phyloP scores from a whole-genome alignment of 169 alveolate genomes.

The Fabrea salina region DNA sequence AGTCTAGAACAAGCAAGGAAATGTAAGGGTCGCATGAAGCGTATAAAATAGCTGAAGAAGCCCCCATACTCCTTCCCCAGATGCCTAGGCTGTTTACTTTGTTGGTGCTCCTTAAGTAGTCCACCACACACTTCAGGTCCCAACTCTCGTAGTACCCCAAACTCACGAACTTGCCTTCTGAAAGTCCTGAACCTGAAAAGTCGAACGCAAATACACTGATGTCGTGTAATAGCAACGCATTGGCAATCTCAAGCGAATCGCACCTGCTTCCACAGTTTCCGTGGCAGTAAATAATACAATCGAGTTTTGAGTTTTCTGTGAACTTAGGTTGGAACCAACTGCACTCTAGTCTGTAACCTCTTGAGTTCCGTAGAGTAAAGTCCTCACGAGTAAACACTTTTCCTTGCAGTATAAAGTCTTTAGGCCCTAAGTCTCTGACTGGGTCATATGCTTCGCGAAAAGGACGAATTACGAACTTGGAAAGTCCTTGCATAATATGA shows the following conservation, averaged over 20 bases:
- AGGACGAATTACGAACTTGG: slow-evolving; percentile 17
- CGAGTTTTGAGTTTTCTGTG: not conserved
- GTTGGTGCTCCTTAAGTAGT: slow-evolving; percentile 43
- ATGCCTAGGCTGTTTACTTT: slow-evolving; percentile 60
- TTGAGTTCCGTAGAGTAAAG: not conserved
- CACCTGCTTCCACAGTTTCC: slow-evolving; percentile 33
- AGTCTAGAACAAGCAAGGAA: slow-evolving; percentile 1
- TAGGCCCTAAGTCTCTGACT: slow-evolving; percentile 23
- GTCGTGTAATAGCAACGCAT: not conserved
- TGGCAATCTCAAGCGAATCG: slow-evolving; percentile 16
- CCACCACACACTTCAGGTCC: slow-evolving; percentile 64
- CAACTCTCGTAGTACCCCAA: slow-evolving; percentile 78
- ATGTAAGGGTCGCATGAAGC: slow-evolving; percentile 10
- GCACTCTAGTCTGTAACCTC: slow-evolving; percentile 11
- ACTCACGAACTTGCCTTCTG: slow-evolving; percentile 79
- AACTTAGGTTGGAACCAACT: slow-evolving; percentile 8
- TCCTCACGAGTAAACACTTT: slow-evolving; percentile 9
- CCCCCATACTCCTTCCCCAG: slow-evolving; percentile 84
- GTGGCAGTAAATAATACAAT: slow-evolving; percentile 30
- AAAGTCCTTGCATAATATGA: not conserved
- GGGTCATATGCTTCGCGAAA: slow-evolving; percentile 1
- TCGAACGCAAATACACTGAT: slow-evolving; percentile 66
- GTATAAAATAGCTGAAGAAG: slow-evolving; percentile 52
- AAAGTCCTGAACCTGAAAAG: slow-evolving; percentile 78
- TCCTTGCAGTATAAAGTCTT: slow-evolving; percentile 11